phyloP scores from a whole-genome alignment of 202 grass and related monocot species.

The Hordeum pubiflorum region DNA sequence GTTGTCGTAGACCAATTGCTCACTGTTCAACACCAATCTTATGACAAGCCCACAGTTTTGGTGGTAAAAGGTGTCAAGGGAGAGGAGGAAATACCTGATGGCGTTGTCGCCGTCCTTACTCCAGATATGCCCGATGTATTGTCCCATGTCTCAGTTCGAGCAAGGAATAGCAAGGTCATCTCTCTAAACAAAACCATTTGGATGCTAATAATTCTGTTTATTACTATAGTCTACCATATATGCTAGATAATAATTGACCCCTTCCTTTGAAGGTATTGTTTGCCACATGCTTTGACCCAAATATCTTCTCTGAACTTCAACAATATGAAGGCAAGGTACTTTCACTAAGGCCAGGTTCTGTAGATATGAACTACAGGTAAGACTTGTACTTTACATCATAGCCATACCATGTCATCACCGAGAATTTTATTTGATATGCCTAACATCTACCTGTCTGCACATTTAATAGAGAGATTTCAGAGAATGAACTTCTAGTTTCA shows the following conservation, averaged over 20 bases:
- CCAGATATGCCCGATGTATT: slow-evolving; percentile 98
- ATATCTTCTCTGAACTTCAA: slow-evolving; percentile 55
- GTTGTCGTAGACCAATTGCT: slow-evolving; percentile 66
- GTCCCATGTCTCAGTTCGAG: slow-evolving; percentile 93
- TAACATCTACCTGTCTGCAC: slow-evolving; percentile 3
- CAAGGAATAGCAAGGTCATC: slow-evolving; percentile 92
- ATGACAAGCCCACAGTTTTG: slow-evolving; percentile 73
- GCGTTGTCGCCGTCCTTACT: slow-evolving; percentile 77
- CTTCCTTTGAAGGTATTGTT: slow-evolving; percentile 68
- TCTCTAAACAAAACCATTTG: neutral
- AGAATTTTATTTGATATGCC: neutral
- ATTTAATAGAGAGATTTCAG: slow-evolving; percentile 56
- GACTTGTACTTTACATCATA: neutral
- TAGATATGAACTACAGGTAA: slow-evolving; percentile 83
- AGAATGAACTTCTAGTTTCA: slow-evolving; percentile 52
- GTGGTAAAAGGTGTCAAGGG: slow-evolving; percentile 86
- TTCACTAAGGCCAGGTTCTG: slow-evolving; percentile 58
- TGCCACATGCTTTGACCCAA: slow-evolving; percentile 80
- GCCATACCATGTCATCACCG: neutral
- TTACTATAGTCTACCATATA: neutral
- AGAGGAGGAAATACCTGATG: slow-evolving; percentile 95
- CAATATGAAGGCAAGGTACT: slow-evolving; percentile 63
- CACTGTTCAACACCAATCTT: slow-evolving; percentile 76
- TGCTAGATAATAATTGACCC: neutral
- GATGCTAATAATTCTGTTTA: neutral